Percentiles rank a stretch among this genome's conserved stretches.
These are phyloP conservation scores for Hygrophorus pudorinus DNA, from an alignment of 768 basidiomycete genomes.

Conservation along the genomic window DNA sequence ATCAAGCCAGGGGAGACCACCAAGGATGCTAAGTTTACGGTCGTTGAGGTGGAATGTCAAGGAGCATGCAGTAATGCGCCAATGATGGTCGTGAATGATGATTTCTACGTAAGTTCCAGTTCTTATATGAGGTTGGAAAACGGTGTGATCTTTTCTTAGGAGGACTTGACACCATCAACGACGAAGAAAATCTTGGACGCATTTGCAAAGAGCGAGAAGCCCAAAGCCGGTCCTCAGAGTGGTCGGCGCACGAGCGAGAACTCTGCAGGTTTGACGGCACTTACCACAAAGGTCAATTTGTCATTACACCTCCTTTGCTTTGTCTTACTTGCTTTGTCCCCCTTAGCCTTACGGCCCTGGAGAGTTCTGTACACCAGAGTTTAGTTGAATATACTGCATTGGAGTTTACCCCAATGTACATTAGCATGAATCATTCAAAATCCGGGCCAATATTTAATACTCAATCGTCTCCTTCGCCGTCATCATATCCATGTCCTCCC, in stretches of 20 bases:
- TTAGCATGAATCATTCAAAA: no score
- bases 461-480: slow-evolving; percentile 77
- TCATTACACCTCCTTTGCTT: slow-evolving; percentile 1
- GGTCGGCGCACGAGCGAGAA: slow-evolving; percentile 86
- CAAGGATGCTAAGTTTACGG: slow-evolving; percentile 90
- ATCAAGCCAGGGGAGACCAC: slow-evolving; percentile 90
- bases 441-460: no score
- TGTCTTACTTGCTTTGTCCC: neutral
- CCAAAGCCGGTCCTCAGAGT: slow-evolving; percentile 90
- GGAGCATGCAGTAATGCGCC: slow-evolving; percentile 98
- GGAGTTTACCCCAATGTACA: no score
- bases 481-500: slow-evolving; percentile 64
- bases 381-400: no score
- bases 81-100: slow-evolving; percentile 93
- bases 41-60: slow-evolving; percentile 97
- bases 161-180: slow-evolving; percentile 71
- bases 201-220: slow-evolving; percentile 74
- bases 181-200: slow-evolving; percentile 75
- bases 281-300: slow-evolving; percentile 58
- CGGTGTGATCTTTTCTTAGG: slow-evolving; percentile 31
- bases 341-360: slow-evolving; percentile 87
- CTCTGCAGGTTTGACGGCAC: slow-evolving; percentile 79
- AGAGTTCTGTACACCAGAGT: slow-evolving; percentile 42
- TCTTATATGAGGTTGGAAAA: slow-evolving; percentile 8
- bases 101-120: slow-evolving; percentile 73